Evolutionary conservation across 2,329 filamentous ascomycete genomes (phyloP).

Genomic region (Trichoderma citrinoviride): DNA sequence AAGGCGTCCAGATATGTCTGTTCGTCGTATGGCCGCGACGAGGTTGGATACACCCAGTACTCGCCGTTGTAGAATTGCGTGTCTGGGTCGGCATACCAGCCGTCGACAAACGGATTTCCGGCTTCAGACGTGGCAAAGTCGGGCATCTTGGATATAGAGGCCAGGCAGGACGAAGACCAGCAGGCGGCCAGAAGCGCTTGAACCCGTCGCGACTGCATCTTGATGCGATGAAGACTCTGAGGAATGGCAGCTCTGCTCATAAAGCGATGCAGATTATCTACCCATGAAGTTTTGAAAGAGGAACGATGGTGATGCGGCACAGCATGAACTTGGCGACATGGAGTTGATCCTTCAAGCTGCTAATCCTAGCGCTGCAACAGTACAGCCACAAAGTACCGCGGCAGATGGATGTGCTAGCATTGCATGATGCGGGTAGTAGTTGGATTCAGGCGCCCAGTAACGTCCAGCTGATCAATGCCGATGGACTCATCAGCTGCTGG

Average conservation of each 20-base stretch:
- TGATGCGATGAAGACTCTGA: no score
- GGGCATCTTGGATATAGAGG: conserved; percentile 22
- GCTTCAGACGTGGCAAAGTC: conserved; percentile 42
- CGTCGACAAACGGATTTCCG: conserved; percentile 48
- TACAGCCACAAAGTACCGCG: not conserved
- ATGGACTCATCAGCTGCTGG: no score
- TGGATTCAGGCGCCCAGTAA: not conserved
- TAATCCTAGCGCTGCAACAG: conserved; percentile 3
- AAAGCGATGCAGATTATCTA: no score
- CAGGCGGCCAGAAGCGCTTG: not conserved
- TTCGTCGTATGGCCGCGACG: conserved; percentile 43
- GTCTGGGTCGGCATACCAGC: conserved; percentile 53
- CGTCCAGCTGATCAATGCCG: no score
- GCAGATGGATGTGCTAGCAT: not conserved
- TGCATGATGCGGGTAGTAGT: not conserved
- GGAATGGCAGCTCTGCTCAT: no score
- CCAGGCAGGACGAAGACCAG: conserved; percentile 10
- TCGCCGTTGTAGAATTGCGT: conserved; percentile 44
- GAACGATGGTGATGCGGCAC: not conserved
- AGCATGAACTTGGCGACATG: not conserved
- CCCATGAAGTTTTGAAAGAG: not conserved
- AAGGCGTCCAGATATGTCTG: conserved; percentile 53
- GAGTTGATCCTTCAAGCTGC: not conserved
- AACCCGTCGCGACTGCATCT: conserved; percentile 2
- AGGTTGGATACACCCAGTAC: conserved; percentile 51